phyloP scores from a whole-genome alignment of 2,329 filamentous ascomycete genomes.

The Cryphonectria nitschkei region DNA sequence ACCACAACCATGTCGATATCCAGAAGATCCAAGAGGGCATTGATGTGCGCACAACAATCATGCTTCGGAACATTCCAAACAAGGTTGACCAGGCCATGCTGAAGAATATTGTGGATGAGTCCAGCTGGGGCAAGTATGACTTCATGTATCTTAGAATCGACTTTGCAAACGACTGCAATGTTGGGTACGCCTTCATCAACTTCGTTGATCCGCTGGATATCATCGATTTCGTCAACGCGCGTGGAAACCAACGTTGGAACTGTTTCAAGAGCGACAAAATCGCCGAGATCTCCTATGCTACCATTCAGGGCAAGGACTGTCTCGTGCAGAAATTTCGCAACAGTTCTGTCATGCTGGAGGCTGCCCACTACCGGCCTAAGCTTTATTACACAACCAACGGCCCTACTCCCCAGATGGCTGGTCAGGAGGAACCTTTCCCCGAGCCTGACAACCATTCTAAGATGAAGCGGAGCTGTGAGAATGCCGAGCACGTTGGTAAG shows the following conservation, averaged over 20 bases:
- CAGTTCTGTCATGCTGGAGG: conserved; percentile 92
- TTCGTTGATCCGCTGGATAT: conserved; percentile 81
- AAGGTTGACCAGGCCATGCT: conserved; percentile 79
- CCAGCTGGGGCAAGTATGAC: conserved; percentile 82
- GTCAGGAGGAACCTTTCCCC: conserved; percentile 76
- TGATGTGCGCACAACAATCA: conserved; percentile 84
- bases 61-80: conserved; percentile 94
- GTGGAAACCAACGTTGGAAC: conserved; percentile 76
- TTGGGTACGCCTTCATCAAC: conserved; percentile 97
- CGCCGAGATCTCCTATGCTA: conserved; percentile 94
- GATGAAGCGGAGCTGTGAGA: conserved; percentile 84
- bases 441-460: conserved; percentile 83
- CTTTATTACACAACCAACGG: conserved; percentile 57
- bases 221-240: conserved; percentile 70
- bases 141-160: conserved; percentile 95
- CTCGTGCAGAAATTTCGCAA: conserved; percentile 95
- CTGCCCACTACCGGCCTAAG: conserved; percentile 81
- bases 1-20: conserved; percentile 67
- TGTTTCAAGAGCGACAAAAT: conserved; percentile 83
- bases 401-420: conserved; percentile 57
- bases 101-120: conserved; percentile 78
- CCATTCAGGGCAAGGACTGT: conserved; percentile 90
- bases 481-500: conserved; percentile 81
- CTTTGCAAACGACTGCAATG: conserved; percentile 83
- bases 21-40: conserved; percentile 64